Evolutionary conservation across 192 early-diverging fungal genomes (phyloP).

Genomic region (Backusella psychrophila): DNA sequence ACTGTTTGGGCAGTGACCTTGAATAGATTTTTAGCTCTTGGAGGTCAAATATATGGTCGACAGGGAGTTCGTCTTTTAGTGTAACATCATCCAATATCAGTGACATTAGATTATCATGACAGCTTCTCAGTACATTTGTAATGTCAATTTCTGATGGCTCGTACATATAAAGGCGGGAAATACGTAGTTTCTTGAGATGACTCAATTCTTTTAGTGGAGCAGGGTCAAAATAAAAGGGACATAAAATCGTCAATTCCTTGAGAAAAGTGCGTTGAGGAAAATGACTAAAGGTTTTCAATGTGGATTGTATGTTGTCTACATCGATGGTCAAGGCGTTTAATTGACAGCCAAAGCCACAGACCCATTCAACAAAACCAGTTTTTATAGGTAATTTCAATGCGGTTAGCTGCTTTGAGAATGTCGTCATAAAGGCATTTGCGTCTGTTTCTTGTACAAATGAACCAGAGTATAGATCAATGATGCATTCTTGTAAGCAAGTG

Average conservation of each 20-base stretch:
- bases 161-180: not conserved
- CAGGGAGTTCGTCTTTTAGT: not conserved
- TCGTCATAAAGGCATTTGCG: not conserved
- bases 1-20: not conserved
- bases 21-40: not conserved
- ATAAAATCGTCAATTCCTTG: not conserved
- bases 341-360: not conserved
- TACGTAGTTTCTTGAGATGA: not conserved
- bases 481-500: not conserved
- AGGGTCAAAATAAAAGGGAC: not conserved
- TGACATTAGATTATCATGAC: not conserved
- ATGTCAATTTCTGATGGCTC: not conserved
- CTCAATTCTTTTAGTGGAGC: not conserved
- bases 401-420: not conserved
- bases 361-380: not conserved
- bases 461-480: not conserved
- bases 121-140: not conserved
- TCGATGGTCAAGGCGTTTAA: not conserved
- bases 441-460: not conserved
- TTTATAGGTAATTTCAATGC: not conserved
- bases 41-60: not conserved
- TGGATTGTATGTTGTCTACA: not conserved
- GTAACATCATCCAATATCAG: not conserved
- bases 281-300: not conserved
- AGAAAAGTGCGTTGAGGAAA: not conserved